Conservation (phyloP, 306 rosid species). For the Acacia confusa region DNA sequence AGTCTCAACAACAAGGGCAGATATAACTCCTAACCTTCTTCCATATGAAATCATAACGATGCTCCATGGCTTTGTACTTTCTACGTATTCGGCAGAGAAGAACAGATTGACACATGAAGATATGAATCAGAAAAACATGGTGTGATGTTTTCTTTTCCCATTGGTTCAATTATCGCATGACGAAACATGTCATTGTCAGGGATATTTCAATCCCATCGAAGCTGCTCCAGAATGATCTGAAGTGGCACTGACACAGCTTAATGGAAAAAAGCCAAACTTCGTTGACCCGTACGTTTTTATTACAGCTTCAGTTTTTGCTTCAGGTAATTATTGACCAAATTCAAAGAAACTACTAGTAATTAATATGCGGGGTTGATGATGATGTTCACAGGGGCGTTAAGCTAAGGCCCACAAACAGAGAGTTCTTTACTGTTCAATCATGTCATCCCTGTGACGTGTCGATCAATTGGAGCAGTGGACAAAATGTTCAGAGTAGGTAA, state of each 20-base stretch:
- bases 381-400: background rate
- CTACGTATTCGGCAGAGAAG: background rate
- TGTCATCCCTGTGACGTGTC: slow-evolving; percentile 8
- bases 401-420: slow-evolving; percentile 29
- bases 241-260: slow-evolving; percentile 7
- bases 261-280: slow-evolving; percentile 14
- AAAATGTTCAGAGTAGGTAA: background rate
- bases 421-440: background rate
- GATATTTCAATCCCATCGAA: slow-evolving; percentile 7
- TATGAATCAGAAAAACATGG: background rate
- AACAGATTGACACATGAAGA: background rate
- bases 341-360: slow-evolving; percentile 19
- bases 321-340: slow-evolving; percentile 1
- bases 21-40: too few species aligned
- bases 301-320: slow-evolving; percentile 8
- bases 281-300: background rate
- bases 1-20: background rate
- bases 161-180: background rate
- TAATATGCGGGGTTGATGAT: slow-evolving; percentile 10
- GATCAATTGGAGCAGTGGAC: background rate
- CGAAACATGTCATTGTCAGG: slow-evolving; percentile 10
- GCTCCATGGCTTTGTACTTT: background rate
- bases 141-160: background rate
- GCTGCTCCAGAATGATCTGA: slow-evolving; percentile 15
- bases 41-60: background rate